phyloP scores from a whole-genome alignment of 108 stramenopile species.

The Cylindrotheca fusiformis region DNA sequence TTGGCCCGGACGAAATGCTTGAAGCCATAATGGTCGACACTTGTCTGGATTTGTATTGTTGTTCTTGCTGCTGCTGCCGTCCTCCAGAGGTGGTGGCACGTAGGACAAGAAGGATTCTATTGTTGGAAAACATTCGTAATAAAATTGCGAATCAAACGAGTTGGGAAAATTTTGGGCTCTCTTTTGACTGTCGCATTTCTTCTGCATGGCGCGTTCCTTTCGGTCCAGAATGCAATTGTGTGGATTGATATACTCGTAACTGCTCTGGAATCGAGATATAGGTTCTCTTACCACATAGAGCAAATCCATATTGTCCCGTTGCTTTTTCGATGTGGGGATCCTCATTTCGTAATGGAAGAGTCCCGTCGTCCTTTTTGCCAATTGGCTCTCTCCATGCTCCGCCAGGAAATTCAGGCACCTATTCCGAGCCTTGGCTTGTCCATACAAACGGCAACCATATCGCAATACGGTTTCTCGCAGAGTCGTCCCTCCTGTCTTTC shows the following conservation, averaged over 20 bases:
- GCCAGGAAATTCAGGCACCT: background rate
- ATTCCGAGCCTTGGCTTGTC: background rate
- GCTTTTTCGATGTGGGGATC: background rate
- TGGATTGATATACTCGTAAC: background rate
- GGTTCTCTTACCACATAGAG: background rate
- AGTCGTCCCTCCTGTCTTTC: conserved; percentile 25
- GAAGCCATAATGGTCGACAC: background rate
- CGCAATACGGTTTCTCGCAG: conserved; percentile 12
- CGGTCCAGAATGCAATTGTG: background rate
- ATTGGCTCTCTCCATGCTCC: background rate
- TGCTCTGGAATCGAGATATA: background rate
- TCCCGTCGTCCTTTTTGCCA: background rate
- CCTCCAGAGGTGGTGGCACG: background rate
- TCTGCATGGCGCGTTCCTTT: background rate
- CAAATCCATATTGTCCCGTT: background rate
- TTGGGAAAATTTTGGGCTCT: background rate
- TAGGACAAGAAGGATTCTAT: background rate
- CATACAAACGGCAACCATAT: conserved; percentile 14
- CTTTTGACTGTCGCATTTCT: background rate
- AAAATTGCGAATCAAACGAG: background rate
- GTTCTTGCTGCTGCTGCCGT: background rate
- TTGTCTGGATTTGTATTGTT: background rate
- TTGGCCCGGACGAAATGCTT: background rate
- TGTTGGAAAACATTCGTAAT: conserved; percentile 7
- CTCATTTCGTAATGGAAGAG: background rate